Evolutionary conservation across 495 filamentous ascomycete genomes (phyloP), one percentile per base, ranked within the genome.

Genomic region (Podospora appendiculata): DNA sequence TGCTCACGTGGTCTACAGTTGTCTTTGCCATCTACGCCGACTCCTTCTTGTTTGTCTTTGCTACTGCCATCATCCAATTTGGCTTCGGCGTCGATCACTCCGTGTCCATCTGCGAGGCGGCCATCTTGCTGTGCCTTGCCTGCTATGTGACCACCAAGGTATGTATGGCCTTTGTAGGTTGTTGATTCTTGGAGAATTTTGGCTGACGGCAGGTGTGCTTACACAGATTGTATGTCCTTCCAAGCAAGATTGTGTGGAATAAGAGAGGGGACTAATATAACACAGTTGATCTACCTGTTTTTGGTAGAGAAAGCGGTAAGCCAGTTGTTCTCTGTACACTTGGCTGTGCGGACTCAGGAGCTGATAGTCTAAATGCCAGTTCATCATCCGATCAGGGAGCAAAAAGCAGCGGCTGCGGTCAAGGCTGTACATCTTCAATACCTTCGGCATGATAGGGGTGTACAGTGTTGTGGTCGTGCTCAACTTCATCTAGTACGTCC

Each of bases 111-210:
- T 81, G 78, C 64, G 66, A 70, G n/a, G 64, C 65, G 7, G 74
- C 73, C 39, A 75, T 81, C 7, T 44, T 79, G 19, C 56, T 78
- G 5, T 81, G 74, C 56, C 60, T 74, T 25, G 63, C 67, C 34
- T 81, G 66, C 61, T 81, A 81, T 54, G 64, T 79, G 49, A 75
- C 73, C 0, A 78, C 76, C 1, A 81, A 81, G 67, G 73, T 78
- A 52, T 32, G 49, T n/a, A 2, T 41, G 6, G 18, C 12, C 3
- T 14, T 16, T 7, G 36, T 12, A 19, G 3, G 8, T 18, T 33
- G 11, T 32, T 43, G 32, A 34, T 9, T 8, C 0, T 7, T 8
- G 14, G 7, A 9, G 38, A 11, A 17, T 3, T 33, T 16, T 25
- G 43, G 42, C 51, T 63, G 34, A 63, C 44, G 11, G 13, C 8